Evolutionary conservation across 202 grass and related monocot species (phyloP), one percentile per base, ranked within the genome.

Genomic region (Tripidium arundinaceum): DNA sequence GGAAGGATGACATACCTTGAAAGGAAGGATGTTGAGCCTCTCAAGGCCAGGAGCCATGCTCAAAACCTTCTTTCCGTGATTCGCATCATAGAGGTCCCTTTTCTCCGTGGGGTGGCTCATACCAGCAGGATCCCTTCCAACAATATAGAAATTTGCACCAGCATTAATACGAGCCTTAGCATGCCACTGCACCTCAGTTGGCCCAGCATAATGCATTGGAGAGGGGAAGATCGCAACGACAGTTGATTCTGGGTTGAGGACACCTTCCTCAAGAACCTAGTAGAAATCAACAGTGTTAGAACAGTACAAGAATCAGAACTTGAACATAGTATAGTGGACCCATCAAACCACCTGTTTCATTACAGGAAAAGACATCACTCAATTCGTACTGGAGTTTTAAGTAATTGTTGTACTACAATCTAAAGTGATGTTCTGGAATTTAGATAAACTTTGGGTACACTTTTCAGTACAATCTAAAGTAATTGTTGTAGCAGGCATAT

Each of bases 131-230:
- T 99, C 96, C 65, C 96, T 91, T 67, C 96, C 96, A 70, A 99
- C 96, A 69, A 99, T 99, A 63, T 99, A 99, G 83, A 99, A 99
- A 83, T 99, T 93, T 40, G 96, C 96, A 73, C 96, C 96, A n/a
- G 96, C 96, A 86, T 99, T 99, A 45, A 93, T 93, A 46, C 96
- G 96, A 65, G 96, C 86, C 54, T 99, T 99, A 59, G 96, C 92
- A 81, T 98, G 96, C 96, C 96, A 98, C 43, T 98, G 96, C 64
- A 98, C 96, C 77, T 98, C 96, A 73, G 96, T 96, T 13, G 96
- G 96, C 12, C 96, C 92, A 60, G 96, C 92, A 81, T 99, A 99
- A 69, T 96, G 92, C 96, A 99, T 99, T 40, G 96, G 96, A 29
- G 96, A 99, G 22, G 96, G 96, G 75, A 99, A 99, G 49, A 99